These are phyloP conservation scores for Lotmaria passim DNA, from an alignment of 208 protist genomes.

Conservation along the genomic window DNA sequence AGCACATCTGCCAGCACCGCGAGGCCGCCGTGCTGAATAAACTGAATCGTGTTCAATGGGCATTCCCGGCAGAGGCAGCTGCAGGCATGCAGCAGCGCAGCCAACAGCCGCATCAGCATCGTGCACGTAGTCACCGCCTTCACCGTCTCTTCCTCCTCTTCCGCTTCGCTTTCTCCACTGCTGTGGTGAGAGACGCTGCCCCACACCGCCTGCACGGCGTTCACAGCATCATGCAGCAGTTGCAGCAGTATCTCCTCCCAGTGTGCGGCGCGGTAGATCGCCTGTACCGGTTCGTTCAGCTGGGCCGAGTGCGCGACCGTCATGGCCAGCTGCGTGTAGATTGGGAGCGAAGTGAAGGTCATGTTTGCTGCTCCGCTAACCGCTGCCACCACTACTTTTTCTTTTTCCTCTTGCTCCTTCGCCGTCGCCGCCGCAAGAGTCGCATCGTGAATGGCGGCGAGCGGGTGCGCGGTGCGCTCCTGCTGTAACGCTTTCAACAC, in stretches of 20 bases:
- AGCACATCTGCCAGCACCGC: conserved; percentile 27
- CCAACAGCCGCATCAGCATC: conserved; percentile 28
- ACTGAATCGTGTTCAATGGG: conserved; percentile 44
- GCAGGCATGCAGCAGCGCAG: conserved; percentile 62
- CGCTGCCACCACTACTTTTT: too few relatives aligned
- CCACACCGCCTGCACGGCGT: background rate
- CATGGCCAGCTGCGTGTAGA: conserved; percentile 23
- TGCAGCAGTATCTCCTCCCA: conserved; percentile 41
- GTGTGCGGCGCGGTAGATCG: conserved; percentile 41
- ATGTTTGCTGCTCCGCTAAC: too few relatives aligned
- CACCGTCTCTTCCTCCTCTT: background rate
- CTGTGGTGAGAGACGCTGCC: background rate
- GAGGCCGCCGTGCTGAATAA: conserved; percentile 47
- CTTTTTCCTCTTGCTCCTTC: background rate
- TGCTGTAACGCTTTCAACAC: conserved; percentile 43
- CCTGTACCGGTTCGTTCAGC: conserved; percentile 69
- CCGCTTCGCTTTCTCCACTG: background rate
- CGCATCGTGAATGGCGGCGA: background rate
- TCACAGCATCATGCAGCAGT: conserved; percentile 17
- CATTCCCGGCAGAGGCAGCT: conserved; percentile 77
- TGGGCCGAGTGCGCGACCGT: conserved; percentile 57
- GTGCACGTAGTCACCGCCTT: background rate
- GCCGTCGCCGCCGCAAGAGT: too few relatives aligned
- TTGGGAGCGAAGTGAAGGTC: background rate
- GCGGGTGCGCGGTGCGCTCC: conserved; percentile 5